A percentile compares a stretch with the other conserved stretches of the same genome.
Conservation (phyloP, 805 yeast species). For the Dipodascus geniculatus region DNA sequence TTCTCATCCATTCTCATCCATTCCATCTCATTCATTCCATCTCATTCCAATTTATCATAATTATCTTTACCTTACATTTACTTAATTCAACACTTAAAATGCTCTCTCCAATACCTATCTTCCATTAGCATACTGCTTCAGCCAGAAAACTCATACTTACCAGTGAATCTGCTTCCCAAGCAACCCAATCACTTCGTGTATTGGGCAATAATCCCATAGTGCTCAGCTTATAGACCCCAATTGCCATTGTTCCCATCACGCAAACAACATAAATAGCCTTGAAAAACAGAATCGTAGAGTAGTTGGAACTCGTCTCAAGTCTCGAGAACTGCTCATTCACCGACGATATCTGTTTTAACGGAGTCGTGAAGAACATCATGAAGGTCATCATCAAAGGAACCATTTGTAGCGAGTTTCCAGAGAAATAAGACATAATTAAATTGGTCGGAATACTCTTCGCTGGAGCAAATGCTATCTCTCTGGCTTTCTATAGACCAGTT, state of each 20-base stretch:
- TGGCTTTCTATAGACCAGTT: constrained; percentile 43
- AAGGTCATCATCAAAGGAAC: constrained; percentile 85
- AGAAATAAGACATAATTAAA: constrained; percentile 79
- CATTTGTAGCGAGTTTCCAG: constrained; percentile 80
- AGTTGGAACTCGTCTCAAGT: constrained; percentile 20
- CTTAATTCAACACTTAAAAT: too few relatives aligned
- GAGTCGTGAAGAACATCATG: constrained; percentile 61
- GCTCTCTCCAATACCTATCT: neutral
- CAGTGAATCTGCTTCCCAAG: constrained; percentile 48
- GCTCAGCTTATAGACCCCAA: constrained; percentile 78
- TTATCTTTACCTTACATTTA: too few relatives aligned
- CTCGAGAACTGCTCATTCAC: constrained; percentile 44
- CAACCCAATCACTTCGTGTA: constrained; percentile 80
- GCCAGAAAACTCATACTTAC: too few relatives aligned
- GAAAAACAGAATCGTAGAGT: constrained; percentile 25
- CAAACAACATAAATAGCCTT: constrained; percentile 37
- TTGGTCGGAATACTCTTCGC: constrained; percentile 87
- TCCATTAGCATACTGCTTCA: too few relatives aligned
- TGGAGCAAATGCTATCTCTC: constrained; percentile 78
- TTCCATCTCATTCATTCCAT: too few relatives aligned
- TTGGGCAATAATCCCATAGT: constrained; percentile 88
- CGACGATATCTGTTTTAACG: constrained; percentile 57
- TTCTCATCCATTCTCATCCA: too few relatives aligned
- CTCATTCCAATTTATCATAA: too few relatives aligned
- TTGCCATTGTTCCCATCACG: constrained; percentile 44